phyloP scores from a whole-genome alignment of 2,329 filamentous ascomycete species.

The Colletotrichum scovillei region DNA sequence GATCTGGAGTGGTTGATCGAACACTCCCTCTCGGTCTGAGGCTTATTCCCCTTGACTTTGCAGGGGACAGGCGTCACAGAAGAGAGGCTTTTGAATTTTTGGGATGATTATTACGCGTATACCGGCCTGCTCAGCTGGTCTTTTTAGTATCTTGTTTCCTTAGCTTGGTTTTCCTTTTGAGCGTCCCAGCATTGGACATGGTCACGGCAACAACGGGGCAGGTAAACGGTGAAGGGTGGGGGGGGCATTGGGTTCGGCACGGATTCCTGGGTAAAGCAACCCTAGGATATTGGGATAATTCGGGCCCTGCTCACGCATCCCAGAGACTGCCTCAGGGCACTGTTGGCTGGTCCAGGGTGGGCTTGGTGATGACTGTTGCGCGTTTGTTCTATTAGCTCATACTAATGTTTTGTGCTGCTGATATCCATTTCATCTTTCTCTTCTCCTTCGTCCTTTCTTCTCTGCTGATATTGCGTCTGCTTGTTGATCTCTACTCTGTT shows the following conservation, averaged over 20 bases:
- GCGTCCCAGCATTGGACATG: conserved; percentile 40
- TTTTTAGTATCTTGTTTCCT: conserved; percentile 34
- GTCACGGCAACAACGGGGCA: conserved; percentile 58
- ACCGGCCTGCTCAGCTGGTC: neutral
- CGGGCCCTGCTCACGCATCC: conserved; percentile 50
- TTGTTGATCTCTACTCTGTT: conserved; percentile 45
- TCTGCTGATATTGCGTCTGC: conserved; percentile 38
- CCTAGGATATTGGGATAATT: conserved; percentile 45
- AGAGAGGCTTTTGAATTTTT: conserved; percentile 21
- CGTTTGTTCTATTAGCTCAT: conserved; percentile 53
- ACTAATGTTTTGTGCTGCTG: conserved; percentile 53
- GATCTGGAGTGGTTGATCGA: conserved; percentile 30
- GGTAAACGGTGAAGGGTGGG: conserved; percentile 42
- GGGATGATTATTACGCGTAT: conserved; percentile 3
- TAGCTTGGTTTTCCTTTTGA: conserved; percentile 42
- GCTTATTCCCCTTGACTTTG: conserved; percentile 24
- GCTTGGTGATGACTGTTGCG: conserved; percentile 50
- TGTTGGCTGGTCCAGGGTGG: conserved; percentile 65
- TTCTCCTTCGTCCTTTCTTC: conserved; percentile 47
- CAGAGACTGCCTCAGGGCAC: conserved; percentile 56
- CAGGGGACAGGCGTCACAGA: conserved; percentile 28
- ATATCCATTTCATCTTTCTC: conserved; percentile 53
- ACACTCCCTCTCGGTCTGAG: conserved; percentile 23
- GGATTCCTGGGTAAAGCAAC: conserved; percentile 43
- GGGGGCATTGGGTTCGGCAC: conserved; percentile 49